Base-by-base conservation (phyloP, 139 green algal genomes). In the Chlorella ohadii region DNA sequence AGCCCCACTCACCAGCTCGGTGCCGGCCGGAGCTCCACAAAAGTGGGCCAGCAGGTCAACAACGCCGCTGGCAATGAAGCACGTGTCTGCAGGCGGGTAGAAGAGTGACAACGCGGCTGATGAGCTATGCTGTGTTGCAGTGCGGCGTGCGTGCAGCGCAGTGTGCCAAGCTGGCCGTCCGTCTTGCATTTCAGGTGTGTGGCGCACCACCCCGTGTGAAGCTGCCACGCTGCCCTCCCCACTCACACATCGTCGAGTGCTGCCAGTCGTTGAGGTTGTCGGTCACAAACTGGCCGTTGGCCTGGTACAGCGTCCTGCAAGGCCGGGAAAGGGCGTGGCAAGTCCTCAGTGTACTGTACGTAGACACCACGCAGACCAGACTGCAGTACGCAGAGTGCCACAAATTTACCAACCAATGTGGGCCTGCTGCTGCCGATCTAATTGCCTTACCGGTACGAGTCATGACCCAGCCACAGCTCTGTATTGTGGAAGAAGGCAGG, bases 401-500 rank as follows among this genome's bases (percentile, higher is more conserved):
- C n/a, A n/a, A n/a, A 33, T 67, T 67, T 19, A 36, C 22, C 20
- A 27, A 68, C 20, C 63, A 34, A 28, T 17, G 22, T 51, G 61
- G 61, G 61, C 23, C 61, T 5, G 61, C 61, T 16, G 61, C 61
- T 67, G 61, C 28, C 63, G 28, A 20, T 16, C 4, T n/a, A 9
- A 1, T 41, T 20, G 39, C 13, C 72, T 64, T 59, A 88, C 89
- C 81, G 84, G 64, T 81, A 92, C 3, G 82, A 85, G 3, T 88
- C 84, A 61, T 94, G 91, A 5, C 89, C 90, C 28, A 90, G 71
- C 91, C 91, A 94, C 20, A 94, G 85, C 89, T 94, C 91, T 59
- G 51, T 13, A 59, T 51, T 6, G 51, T 16, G 11, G 7, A 11
- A 6, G 51, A 23, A 13, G 51, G 51, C 51, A 59, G 7, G 44